Base-by-base conservation (phyloP, 352 stramenopile genomes). In the Globisporangium nagaii region DNA sequence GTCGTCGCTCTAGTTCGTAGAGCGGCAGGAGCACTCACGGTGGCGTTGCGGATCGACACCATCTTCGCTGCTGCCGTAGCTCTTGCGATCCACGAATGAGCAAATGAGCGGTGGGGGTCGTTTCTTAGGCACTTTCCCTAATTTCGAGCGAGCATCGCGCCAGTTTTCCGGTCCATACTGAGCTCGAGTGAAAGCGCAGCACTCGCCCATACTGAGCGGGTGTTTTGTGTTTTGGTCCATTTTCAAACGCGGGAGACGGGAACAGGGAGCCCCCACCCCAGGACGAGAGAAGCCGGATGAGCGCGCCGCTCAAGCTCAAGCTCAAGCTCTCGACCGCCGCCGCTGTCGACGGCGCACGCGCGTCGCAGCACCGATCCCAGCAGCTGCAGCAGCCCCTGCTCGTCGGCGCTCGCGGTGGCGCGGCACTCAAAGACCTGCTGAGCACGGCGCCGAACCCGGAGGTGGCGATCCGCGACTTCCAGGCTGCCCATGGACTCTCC, bases 1-100 rank as follows among this genome's bases (percentile, higher is more conserved):
- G 39, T 11, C 41, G 9, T 32, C 24, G 42, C 15, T 31, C 15
- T 4, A 27, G 24, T n/a, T 9, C 19, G 12, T 44, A 30, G 15
- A 12, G 13, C 40, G 13, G n/a, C 13, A 19, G 34, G 34, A 28
- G 59, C 10, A 61, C 71, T 46, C 58, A 93, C 82, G 60, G 86
- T 97, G 22, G 95, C 95, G 70, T 98, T 97, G 53, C 95, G 86
- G 65, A 98, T 98, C 45, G 87, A 97, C 58, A 98, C 93, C 93
- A 98, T 98, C 19, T 28, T 80, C 49, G 43, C 43, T 52, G 36
- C 17, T 50, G 41, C 22, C 17, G 27, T 19, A n/a, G n/a, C n/a
- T n/a, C n/a, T 40, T 53, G 32, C 55, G 48, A 62, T 62, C 56
- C 56, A 54, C 22, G n/a, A 32, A 47, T 47, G 41, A 47, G 41